These are phyloP conservation scores for Herpetospermum pedunculosum DNA, from an alignment of 306 rosid species.

Conservation along the genomic window DNA sequence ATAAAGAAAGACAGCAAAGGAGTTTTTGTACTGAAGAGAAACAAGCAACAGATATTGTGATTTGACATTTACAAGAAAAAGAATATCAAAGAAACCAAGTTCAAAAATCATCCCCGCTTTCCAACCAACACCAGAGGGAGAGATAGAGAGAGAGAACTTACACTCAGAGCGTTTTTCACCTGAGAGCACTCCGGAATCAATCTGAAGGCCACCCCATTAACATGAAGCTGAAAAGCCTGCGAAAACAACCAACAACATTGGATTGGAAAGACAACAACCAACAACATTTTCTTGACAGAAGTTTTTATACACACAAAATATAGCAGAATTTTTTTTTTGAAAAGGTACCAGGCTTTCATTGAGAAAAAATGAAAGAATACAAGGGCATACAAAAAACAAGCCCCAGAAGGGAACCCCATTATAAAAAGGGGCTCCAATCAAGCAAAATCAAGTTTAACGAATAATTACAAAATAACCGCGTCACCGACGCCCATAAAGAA, in stretches of 20 bases:
- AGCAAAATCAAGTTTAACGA: no score
- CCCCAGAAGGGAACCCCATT: no score
- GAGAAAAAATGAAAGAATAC: no score
- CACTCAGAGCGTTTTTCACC: constrained; percentile 56
- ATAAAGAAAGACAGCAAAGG: background rate
- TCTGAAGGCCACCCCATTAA: constrained; percentile 79
- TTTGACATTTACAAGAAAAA: background rate
- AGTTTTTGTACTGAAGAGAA: background rate
- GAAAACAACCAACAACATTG: background rate
- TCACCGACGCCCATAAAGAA: no score
- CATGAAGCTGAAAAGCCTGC: constrained; percentile 84
- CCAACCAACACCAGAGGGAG: background rate
- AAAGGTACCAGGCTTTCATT: no score
- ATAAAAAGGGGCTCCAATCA: no score
- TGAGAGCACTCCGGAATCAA: constrained; percentile 78
- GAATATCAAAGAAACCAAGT: background rate
- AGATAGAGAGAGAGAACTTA: constrained; percentile 17
- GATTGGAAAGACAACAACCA: background rate
- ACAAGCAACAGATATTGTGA: background rate
- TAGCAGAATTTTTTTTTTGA: no score
- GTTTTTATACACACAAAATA: background rate
- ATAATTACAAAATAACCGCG: no score
- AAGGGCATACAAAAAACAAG: no score
- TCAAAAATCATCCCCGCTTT: background rate
- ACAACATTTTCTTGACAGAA: no score